phyloP scores from a whole-genome alignment of 1,284 basidiomycete species.

The Cutaneotrichosporon spelunceum region DNA sequence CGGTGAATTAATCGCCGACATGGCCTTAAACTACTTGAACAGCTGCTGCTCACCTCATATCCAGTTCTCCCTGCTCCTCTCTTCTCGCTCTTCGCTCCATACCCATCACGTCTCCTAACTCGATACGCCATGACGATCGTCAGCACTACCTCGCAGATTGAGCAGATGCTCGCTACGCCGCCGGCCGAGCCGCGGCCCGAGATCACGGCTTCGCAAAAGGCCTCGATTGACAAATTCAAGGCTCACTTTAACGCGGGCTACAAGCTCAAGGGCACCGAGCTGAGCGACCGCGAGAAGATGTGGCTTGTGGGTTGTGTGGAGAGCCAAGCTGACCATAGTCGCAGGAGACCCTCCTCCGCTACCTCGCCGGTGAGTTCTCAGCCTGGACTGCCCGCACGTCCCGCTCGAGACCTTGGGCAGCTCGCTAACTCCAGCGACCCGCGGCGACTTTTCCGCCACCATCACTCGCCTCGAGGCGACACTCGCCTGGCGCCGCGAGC shows the following conservation, averaged over 20 bases:
- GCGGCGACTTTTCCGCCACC: constrained; percentile 1
- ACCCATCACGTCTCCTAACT: background rate
- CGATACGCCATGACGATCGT: background rate
- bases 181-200: background rate
- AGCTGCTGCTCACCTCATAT: background rate
- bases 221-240: constrained; percentile 18
- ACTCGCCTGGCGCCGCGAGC: constrained; percentile 39
- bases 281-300: constrained; percentile 44
- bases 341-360: constrained; percentile 8
- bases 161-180: constrained; percentile 5
- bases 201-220: constrained; percentile 2
- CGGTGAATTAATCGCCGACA: background rate
- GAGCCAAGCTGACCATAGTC: background rate
- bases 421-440: background rate
- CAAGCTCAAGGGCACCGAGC: constrained; percentile 16
- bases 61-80: background rate
- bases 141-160: background rate
- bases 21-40: background rate
- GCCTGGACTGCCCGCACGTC: background rate
- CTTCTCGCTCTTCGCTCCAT: background rate
- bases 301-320: constrained; percentile 33
- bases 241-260: constrained; percentile 31
- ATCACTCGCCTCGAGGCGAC: constrained; percentile 32
- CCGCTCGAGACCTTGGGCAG: background rate
- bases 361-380: background rate